Evolutionary conservation across 2,329 filamentous ascomycete species (phyloP), one percentile per base, ranked within the genome.

Genomic region (Penicillium sumatraense): DNA sequence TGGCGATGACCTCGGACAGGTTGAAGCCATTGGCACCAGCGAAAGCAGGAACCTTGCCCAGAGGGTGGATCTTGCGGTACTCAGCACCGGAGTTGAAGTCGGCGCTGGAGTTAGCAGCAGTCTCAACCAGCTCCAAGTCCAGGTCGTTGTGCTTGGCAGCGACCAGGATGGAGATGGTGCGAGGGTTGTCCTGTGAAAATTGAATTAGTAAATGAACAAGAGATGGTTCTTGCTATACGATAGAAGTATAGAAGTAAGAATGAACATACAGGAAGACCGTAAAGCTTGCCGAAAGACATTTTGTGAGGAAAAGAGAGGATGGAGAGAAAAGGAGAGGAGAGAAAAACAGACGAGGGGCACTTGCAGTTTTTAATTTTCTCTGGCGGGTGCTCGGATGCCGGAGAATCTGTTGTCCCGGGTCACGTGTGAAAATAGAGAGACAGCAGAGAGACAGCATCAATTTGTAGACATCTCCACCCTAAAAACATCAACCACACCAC

Each of bases 261-360:
- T 45, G 13, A 63, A 72, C 82, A 69, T 88, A 96, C 93, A 81
- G 86, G 77, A 79, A 85, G 86, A 77, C 89, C 90, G 87, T 95
- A 98, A 75, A 99, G 87, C 85, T 96, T 99, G 83, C 95, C 95
- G 86, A 99, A 98, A 76, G 90, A 85, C 89, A 96, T 96, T 78
- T 85, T 91, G 82, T 57, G 49, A 51, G 49, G 53, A 51, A 50
- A 62, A 57, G 58, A 35, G 38, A 48, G 52, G 44, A 51, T 51
- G 53, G 40, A 46, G 53, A 31, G 45, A 54, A 35, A 50, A 57
- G 57, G 40, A 49, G 58, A 41, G 40, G 52, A 35, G 48, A 45
- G 42, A 55, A 29, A 40, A 55, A 26, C 23, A 45, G 31, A 40
- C 35, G 63, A 64, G 63, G 63, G 63, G 63, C 61, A 58, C 49